These are phyloP conservation scores for Candida sanyaensis DNA, from an alignment of 1,139 yeast genomes.

Conservation along the genomic window DNA sequence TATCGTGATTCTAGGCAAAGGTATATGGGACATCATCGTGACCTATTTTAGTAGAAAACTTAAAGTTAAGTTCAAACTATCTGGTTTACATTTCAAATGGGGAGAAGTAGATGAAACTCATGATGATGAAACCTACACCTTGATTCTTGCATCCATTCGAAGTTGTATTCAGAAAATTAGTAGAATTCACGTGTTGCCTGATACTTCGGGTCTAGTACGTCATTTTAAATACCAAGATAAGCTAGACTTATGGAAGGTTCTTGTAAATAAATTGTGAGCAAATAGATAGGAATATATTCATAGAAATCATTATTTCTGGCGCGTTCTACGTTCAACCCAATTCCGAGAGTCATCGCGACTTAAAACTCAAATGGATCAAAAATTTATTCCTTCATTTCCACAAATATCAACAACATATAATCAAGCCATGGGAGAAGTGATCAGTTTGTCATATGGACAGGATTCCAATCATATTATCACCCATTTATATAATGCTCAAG, in stretches of 20 bases:
- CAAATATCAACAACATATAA: too few relatives aligned
- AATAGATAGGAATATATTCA: background rate
- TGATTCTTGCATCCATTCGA: slow-evolving; percentile 19
- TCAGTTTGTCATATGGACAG: slow-evolving; percentile 72
- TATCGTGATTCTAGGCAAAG: slow-evolving; percentile 70
- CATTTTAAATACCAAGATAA: background rate
- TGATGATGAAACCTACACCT: slow-evolving; percentile 17
- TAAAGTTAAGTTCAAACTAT: slow-evolving; percentile 19
- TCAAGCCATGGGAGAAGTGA: slow-evolving; percentile 46
- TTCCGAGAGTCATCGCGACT: background rate
- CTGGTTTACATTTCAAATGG: slow-evolving; percentile 41
- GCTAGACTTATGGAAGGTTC: background rate
- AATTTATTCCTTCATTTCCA: background rate
- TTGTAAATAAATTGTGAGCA: background rate
- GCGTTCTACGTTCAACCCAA: too few relatives aligned
- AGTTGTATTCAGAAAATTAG: slow-evolving; percentile 12
- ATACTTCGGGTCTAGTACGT: slow-evolving; percentile 71
- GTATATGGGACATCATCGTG: slow-evolving; percentile 71
- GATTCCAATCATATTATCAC: slow-evolving; percentile 71
- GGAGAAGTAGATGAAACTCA: slow-evolving; percentile 42
- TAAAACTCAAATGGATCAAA: too few relatives aligned
- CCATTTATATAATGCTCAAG: slow-evolving; percentile 82
- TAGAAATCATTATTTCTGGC: background rate
- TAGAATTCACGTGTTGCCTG: slow-evolving; percentile 61
- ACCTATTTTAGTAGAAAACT: slow-evolving; percentile 23